Evolutionary conservation across 2,329 filamentous ascomycete species (phyloP).

Genomic region (Fusarium nematophilum): DNA sequence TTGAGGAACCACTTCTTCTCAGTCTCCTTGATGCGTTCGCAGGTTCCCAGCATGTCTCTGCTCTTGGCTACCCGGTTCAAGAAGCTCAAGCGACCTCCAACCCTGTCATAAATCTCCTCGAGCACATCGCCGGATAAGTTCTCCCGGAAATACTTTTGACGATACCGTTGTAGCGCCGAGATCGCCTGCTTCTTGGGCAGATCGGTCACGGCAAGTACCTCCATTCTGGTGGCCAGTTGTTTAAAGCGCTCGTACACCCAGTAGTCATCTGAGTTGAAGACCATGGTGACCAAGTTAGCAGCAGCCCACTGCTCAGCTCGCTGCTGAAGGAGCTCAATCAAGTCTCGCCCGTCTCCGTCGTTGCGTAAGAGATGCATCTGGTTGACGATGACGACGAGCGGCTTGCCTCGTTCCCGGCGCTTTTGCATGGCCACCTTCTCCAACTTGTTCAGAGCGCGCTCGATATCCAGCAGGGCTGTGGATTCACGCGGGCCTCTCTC

Average conservation of each 20-base stretch:
- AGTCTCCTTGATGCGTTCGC: conserved; percentile 75
- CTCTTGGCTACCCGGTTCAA: conserved; percentile 92
- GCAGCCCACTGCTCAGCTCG: conserved; percentile 97
- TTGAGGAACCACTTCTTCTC: conserved; percentile 84
- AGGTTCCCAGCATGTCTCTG: conserved; percentile 80
- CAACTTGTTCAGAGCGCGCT: conserved; percentile 95
- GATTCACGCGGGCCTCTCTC: conserved; percentile 93
- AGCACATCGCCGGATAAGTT: conserved; percentile 65
- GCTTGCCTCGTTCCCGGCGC: conserved; percentile 69
- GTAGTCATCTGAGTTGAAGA: conserved; percentile 97
- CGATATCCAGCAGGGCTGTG: conserved; percentile 92
- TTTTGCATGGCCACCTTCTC: conserved; percentile 91
- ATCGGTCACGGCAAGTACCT: conserved; percentile 88
- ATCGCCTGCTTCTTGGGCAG: conserved; percentile 83
- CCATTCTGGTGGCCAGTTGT: conserved; percentile 92
- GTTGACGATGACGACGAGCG: conserved; percentile 94
- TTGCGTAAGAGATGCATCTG: conserved; percentile 91
- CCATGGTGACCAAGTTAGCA: conserved; percentile 86
- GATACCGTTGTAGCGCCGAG: conserved; percentile 80
- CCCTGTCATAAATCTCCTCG: conserved; percentile 83
- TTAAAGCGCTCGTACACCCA: conserved; percentile 98
- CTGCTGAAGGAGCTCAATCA: conserved; percentile 95
- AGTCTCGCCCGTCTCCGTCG: conserved; percentile 90
- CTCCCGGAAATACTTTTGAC: conserved; percentile 81
- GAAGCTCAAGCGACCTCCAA: conserved; percentile 90